Evolutionary conservation across 148 eudicot genomes (phyloP).

Genomic region (Vaccinium darrowii): DNA sequence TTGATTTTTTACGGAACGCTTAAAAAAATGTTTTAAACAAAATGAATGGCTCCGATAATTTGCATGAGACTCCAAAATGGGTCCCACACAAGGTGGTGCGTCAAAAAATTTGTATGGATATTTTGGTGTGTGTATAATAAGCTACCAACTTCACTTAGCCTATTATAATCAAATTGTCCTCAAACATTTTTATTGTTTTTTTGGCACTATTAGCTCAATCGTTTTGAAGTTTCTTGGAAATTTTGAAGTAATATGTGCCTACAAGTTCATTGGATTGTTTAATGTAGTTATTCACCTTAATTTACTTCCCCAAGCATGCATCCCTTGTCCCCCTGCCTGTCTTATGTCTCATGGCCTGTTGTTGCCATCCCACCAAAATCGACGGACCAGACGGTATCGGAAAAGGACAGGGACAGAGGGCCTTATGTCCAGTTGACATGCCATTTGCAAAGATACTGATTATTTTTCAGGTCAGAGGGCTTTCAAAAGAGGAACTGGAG

Average conservation of each 20-base stretch:
- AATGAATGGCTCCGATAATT: too few species aligned
- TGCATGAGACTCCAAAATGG: too few species aligned
- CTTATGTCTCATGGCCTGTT: neutral
- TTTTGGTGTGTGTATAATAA: too few species aligned
- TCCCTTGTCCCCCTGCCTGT: neutral
- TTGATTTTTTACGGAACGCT: too few species aligned
- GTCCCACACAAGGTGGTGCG: too few species aligned
- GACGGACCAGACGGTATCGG: neutral
- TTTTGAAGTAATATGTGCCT: neutral
- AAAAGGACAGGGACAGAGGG: neutral
- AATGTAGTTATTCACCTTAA: neutral
- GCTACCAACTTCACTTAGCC: too few species aligned
- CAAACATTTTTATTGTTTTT: too few species aligned
- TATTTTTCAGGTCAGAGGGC: conserved; percentile 51
- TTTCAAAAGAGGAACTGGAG: conserved; percentile 65
- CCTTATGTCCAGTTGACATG: neutral
- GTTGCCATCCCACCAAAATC: neutral
- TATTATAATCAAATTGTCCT: too few species aligned
- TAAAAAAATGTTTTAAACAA: too few species aligned
- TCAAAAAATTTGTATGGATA: too few species aligned
- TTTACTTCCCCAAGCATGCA: neutral
- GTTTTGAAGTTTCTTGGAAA: neutral
- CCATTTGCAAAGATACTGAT: neutral
- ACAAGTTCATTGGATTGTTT: neutral
- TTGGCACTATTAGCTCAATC: neutral